phyloP scores from a whole-genome alignment of 1,284 basidiomycete genomes.

The Earliella scabrosa region DNA sequence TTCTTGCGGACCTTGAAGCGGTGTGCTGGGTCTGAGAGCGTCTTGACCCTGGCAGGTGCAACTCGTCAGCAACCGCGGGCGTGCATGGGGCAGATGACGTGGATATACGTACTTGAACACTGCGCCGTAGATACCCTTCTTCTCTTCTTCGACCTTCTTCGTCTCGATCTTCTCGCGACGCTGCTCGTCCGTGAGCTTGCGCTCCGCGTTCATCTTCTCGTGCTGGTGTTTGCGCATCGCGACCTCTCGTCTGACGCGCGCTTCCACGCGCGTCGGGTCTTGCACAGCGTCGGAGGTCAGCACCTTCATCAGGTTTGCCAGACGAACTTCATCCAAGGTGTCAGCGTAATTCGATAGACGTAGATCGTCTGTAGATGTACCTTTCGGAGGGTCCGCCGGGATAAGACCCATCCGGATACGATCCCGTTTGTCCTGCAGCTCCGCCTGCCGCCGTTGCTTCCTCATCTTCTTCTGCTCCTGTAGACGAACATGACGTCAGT shows the following conservation, averaged over 20 bases:
- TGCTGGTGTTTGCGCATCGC: slow-evolving; percentile 88
- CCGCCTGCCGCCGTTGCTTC: slow-evolving; percentile 85
- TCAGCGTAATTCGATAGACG: slow-evolving; percentile 8
- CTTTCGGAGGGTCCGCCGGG: slow-evolving; percentile 95
- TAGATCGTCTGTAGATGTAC: slow-evolving; percentile 40
- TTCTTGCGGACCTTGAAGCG: slow-evolving; percentile 97
- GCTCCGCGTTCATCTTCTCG: slow-evolving; percentile 91
- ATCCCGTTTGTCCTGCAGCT: slow-evolving; percentile 94
- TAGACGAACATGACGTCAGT: slow-evolving; percentile 12
- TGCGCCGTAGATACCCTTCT: slow-evolving; percentile 84
- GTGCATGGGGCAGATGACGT: not conserved
- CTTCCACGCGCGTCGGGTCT: slow-evolving; percentile 97
- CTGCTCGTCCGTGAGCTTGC: slow-evolving; percentile 92
- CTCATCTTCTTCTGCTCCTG: slow-evolving; percentile 98
- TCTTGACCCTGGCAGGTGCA: slow-evolving; percentile 67
- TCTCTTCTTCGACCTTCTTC: slow-evolving; percentile 86
- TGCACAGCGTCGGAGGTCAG: slow-evolving; percentile 95
- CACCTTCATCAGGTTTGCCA: slow-evolving; percentile 98
- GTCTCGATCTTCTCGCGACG: slow-evolving; percentile 83
- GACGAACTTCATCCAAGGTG: slow-evolving; percentile 65
- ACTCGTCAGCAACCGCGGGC: not conserved
- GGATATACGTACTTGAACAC: slow-evolving; percentile 83
- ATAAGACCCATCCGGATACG: slow-evolving; percentile 95
- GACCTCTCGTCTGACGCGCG: slow-evolving; percentile 91
- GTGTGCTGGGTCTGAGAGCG: slow-evolving; percentile 90